phyloP scores from a whole-genome alignment of 2,329 filamentous ascomycete species.

The Aureobasidium subglaciale region DNA sequence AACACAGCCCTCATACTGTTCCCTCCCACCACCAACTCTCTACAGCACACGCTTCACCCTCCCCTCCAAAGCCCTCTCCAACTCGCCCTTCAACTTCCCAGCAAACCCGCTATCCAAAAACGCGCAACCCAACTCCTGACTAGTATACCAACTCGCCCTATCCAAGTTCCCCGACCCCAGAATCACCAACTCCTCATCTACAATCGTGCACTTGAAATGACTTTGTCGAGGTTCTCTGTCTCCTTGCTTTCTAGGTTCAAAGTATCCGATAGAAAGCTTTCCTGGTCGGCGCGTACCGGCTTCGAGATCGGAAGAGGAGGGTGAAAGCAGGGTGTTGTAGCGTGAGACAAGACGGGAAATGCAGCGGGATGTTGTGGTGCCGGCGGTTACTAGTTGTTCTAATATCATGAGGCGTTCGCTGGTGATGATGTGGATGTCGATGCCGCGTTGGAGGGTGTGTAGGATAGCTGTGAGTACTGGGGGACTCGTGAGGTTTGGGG shows the following conservation, averaged over 20 bases:
- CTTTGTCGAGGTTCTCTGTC: slow-evolving; percentile 56
- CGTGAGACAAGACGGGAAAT: slow-evolving; percentile 52
- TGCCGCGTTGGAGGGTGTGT: slow-evolving; percentile 55
- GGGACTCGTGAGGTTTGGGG: slow-evolving; percentile 67
- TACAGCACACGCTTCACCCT: slow-evolving; percentile 16
- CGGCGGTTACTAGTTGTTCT: slow-evolving; percentile 74
- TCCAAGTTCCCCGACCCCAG: slow-evolving; percentile 80
- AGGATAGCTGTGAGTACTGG: slow-evolving; percentile 57
- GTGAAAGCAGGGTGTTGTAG: slow-evolving; percentile 35
- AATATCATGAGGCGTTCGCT: slow-evolving; percentile 41
- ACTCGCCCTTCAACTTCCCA: slow-evolving; percentile 13
- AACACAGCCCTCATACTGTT: background rate
- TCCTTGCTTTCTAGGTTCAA: slow-evolving; percentile 29
- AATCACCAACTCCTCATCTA: slow-evolving; percentile 61
- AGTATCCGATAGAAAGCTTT: slow-evolving; percentile 53
- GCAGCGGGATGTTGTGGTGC: slow-evolving; percentile 63
- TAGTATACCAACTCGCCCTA: slow-evolving; percentile 78
- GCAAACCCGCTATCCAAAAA: slow-evolving; percentile 41
- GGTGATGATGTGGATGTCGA: slow-evolving; percentile 49
- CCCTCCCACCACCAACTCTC: background rate
- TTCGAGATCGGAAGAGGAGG: slow-evolving; percentile 36
- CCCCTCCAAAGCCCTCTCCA: slow-evolving; percentile 19
- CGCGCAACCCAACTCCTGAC: slow-evolving; percentile 69
- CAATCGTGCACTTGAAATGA: slow-evolving; percentile 69
- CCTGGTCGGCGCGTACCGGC: slow-evolving; percentile 39